phyloP scores from a whole-genome alignment of 768 basidiomycete genomes.

The Rhizopogon rudus region DNA sequence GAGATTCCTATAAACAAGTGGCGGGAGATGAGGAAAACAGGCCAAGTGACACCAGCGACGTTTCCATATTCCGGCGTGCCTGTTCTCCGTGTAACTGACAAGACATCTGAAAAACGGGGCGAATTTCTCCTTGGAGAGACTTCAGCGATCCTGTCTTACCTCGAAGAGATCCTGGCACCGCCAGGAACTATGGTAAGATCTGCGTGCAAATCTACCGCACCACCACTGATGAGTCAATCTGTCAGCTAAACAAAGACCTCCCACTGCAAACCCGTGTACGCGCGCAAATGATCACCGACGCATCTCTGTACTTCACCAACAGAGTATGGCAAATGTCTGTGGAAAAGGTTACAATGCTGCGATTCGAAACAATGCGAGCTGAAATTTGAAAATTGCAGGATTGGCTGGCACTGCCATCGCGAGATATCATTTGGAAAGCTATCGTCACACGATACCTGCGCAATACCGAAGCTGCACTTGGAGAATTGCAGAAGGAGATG shows the following conservation, averaged over 20 bases:
- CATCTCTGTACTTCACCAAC: constrained; percentile 18
- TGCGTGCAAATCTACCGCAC: not conserved
- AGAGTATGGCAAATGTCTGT: constrained; percentile 2
- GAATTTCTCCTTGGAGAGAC: constrained; percentile 20
- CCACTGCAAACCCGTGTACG: constrained; percentile 12
- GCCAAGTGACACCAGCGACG: constrained; percentile 10
- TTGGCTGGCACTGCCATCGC: constrained; percentile 16
- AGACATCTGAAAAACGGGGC: not conserved
- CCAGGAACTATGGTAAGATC: constrained; percentile 11
- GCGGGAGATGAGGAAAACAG: constrained; percentile 10
- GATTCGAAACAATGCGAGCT: not conserved
- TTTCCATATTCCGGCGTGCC: constrained; percentile 22
- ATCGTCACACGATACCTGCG: constrained; percentile 14
- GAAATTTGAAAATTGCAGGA: constrained; percentile 2
- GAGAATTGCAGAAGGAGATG: constrained; percentile 5
- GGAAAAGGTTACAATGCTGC: constrained; percentile 6
- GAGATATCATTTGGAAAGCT: constrained; percentile 16
- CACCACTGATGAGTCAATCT: not conserved
- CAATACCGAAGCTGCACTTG: constrained; percentile 17
- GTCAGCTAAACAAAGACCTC: constrained; percentile 5
- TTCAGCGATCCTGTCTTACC: constrained; percentile 17
- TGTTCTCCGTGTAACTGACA: constrained; percentile 17
- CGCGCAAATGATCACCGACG: constrained; percentile 18
- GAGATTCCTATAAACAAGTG: constrained; percentile 12
- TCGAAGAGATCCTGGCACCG: constrained; percentile 16